Evolutionary conservation across 1,284 basidiomycete genomes (phyloP).

Genomic region (Moesziomyces antarcticus): DNA sequence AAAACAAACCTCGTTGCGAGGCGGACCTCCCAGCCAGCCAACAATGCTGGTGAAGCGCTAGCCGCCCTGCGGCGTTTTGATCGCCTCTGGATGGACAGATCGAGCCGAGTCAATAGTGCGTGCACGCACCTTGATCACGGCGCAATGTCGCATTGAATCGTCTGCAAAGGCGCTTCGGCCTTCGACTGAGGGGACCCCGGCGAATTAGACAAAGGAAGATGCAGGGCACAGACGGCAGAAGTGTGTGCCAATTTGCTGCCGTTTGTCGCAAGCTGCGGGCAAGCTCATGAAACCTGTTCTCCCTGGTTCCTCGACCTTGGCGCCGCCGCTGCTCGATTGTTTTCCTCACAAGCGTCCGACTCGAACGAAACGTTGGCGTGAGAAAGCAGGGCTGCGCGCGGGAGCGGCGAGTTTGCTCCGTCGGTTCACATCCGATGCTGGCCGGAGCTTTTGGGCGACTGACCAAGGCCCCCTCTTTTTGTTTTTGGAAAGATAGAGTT

Average conservation of each 20-base stretch:
- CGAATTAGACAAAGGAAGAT: neutral
- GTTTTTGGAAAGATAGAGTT: neutral
- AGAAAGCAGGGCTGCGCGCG: neutral
- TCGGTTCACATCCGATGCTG: neutral
- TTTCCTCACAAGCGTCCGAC: neutral
- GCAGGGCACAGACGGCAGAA: neutral
- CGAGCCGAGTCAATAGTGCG: neutral
- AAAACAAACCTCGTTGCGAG: neutral
- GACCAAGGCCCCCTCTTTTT: too few species aligned
- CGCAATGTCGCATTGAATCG: neutral
- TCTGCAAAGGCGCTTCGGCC: neutral
- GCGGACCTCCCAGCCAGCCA: too few species aligned
- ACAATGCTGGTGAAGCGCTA: neutral
- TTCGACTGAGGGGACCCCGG: neutral
- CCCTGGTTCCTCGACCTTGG: neutral
- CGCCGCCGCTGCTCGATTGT: neutral
- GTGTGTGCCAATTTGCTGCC: neutral
- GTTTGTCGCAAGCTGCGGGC: neutral
- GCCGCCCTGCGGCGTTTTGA: neutral
- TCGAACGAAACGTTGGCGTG: neutral
- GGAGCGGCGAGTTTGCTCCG: neutral
- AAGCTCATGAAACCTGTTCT: neutral
- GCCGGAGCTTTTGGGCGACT: neutral
- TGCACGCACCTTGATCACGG: neutral
- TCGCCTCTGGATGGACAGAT: neutral